A percentile compares a stretch with the other conserved stretches of the same genome.
These are phyloP conservation scores for Aspergillus tanneri DNA, from an alignment of 2,329 filamentous ascomycete genomes.

Conservation along the genomic window DNA sequence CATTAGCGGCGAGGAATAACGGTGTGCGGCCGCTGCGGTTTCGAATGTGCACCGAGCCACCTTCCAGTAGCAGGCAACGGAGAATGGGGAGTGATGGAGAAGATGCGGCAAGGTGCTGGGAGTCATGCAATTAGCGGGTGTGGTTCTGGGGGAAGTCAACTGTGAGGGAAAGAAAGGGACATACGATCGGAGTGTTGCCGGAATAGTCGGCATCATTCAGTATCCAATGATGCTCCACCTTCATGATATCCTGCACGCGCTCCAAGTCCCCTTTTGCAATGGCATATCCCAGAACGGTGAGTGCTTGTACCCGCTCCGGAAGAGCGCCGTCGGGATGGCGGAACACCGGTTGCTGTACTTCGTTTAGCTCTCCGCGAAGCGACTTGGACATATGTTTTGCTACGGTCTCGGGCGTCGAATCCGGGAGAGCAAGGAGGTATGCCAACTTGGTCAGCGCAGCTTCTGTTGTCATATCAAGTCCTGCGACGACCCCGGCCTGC, in stretches of 20 bases:
- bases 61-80: constrained; percentile 55
- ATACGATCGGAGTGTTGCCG: constrained; percentile 65
- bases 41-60: constrained; percentile 59
- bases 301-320: constrained; percentile 60
- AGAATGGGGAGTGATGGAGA: constrained; percentile 56
- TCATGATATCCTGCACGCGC: constrained; percentile 66
- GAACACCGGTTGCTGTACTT: constrained; percentile 70
- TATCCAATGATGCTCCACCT: constrained; percentile 64
- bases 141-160: background rate
- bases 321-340: constrained; percentile 66
- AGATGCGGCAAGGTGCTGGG: constrained; percentile 58
- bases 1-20: constrained; percentile 59
- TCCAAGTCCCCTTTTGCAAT: constrained; percentile 69
- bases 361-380: constrained; percentile 82
- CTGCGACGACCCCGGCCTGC: constrained; percentile 81
- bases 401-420: constrained; percentile 64
- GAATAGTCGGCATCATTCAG: constrained; percentile 77
- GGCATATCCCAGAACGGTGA: constrained; percentile 76
- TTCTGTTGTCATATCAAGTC: constrained; percentile 84
- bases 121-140: constrained; percentile 7
- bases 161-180: constrained; percentile 9
- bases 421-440: constrained; percentile 72
- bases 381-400: constrained; percentile 69
- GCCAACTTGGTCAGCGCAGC: constrained; percentile 88
- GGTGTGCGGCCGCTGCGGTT: constrained; percentile 59